Evolutionary conservation across 768 basidiomycete species (phyloP), one percentile per base, ranked within the genome.

Genomic region (Phylloporus sp.): DNA sequence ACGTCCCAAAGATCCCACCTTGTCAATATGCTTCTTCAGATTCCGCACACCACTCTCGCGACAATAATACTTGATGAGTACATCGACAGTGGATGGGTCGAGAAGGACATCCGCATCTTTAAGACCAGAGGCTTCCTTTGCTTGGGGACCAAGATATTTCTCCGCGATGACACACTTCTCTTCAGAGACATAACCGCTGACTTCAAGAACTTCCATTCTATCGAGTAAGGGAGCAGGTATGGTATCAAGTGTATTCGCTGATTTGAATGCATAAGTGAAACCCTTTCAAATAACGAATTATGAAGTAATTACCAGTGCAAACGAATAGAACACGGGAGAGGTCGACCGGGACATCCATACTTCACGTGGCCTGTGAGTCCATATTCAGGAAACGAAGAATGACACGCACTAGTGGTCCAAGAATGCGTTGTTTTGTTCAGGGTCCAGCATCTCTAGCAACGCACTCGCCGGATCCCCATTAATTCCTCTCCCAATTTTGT

Each of bases 1-100:
- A 9, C 7, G 1, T 7, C 63, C 12, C n/a, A 26, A n/a, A 6
- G n/a, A 32, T 16, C 44, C 2, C 53, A 92, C 93, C 84, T 98
- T 98, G 64, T 99, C 95, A 49, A 99, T 95, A 62, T 95, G 90
- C 72, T 99, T 98, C 84, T 98, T 98, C 67, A 99, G 64, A 64
- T 94, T 93, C 44, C 97, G 77, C 27, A 99, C 97, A 39, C 97
- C 97, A 60, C 92, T 95, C 74, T 99, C 97, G 22, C 97, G 80
- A 66, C 92, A 95, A 70, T 98, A 98, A 69, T 94, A 97, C 66
- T 95, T 89, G 73, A 99, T 98, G 47, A 99, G 77, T 11, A 82
- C 73, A 59, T 95, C 91, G 40, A 98, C 85, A 0, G 94, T 82
- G 10, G 80, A 76, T 6, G 81, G 77, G 18, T 91, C 85, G 15